These are phyloP conservation scores for Didymella arachidicola DNA, from an alignment of 2,329 filamentous ascomycete species.

Conservation along the genomic window DNA sequence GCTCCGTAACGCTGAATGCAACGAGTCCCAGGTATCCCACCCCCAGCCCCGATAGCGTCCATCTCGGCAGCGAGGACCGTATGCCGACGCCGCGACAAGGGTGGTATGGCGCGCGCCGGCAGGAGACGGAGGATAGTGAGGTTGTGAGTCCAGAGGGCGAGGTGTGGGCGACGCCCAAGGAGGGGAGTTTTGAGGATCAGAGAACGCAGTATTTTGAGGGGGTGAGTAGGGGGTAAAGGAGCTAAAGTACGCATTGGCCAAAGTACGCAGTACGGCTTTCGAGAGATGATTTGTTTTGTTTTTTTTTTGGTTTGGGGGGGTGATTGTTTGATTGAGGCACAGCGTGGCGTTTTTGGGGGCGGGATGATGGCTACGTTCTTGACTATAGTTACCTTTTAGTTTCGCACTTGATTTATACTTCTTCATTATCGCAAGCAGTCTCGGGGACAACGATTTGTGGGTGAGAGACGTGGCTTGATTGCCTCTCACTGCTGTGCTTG, in stretches of 20 bases:
- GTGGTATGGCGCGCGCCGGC: conserved; percentile 7
- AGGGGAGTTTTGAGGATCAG: conserved; percentile 36
- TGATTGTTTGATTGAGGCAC: conserved; percentile 2
- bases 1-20: conserved; percentile 12
- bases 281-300: neutral
- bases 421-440: neutral
- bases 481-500: neutral
- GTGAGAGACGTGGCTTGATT: neutral
- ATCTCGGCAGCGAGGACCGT: conserved; percentile 29
- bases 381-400: neutral
- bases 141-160: conserved; percentile 37
- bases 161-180: conserved; percentile 48
- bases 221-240: neutral
- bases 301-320: neutral
- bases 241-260: neutral
- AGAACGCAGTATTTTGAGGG: conserved; percentile 36
- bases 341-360: conserved; percentile 16
- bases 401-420: neutral
- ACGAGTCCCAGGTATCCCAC: conserved; percentile 43
- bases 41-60: conserved; percentile 42
- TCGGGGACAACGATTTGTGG: neutral
- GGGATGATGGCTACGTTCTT: neutral
- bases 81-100: conserved; percentile 39
- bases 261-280: conserved; percentile 16
- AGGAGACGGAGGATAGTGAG: conserved; percentile 23